Base-by-base conservation (phyloP, 371 early-diverging fungal genomes). In the Mortierella sp. region DNA sequence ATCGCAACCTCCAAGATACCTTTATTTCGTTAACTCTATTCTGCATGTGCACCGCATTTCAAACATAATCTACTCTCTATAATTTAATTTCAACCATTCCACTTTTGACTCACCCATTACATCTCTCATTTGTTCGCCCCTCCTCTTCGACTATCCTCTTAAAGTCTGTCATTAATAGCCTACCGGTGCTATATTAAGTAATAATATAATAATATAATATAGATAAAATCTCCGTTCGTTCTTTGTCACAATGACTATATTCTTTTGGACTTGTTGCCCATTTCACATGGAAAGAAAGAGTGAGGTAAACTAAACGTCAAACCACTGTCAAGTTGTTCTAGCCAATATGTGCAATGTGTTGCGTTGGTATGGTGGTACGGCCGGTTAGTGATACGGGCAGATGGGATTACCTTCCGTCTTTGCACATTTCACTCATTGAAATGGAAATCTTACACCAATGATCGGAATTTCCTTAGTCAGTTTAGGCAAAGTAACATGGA, bases 141-240 rank as follows among this genome's bases (percentile, higher is more conserved):
- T 28, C 28, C 55, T 28, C 22, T 24, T 54, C 26, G 6, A 24
- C 10, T 14, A 18, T 28, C 28, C 28, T 28, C 11, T 28, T 14
- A 6, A 12, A 54, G n/a, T 55, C 12, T 14, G 24, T 37, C 39
- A 60, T 60, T 60, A 60, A 37, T 60, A 20, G 32, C 45, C 40
- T 55, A 66, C 66, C 40, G 55, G 66, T 66, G 55, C 66, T 55
- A 43, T 55, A 55, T 40, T 39, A 55, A 43, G 54, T 22, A 45
- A 66, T n/a, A 35, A 35, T 35, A 39, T 58, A 68, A 63, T 62
- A 63, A 62, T 51, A 39, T 54, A 24, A 18, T 58, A 30, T 11
- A 35, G 12, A 24, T 11, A 24, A 37, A n/a, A 62, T 43, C 5
- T n/a, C 30, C 14, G 43, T 16, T 16, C 11, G 43, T 16, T 43